Evolutionary conservation across 2,329 filamentous ascomycete genomes (phyloP).

Genomic region (Aphanocladium album): DNA sequence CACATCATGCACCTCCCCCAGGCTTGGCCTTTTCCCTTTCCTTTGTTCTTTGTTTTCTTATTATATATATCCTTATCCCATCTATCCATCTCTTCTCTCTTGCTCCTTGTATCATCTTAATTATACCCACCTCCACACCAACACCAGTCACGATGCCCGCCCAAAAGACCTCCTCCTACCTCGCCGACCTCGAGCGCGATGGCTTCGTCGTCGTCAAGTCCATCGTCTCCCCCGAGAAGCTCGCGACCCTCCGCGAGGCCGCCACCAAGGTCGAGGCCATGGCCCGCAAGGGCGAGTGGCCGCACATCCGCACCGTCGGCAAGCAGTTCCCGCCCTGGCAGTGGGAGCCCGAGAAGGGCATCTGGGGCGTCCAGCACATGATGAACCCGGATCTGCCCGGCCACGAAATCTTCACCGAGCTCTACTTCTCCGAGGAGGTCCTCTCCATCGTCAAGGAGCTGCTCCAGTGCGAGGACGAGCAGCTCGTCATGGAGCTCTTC

Average conservation of each 20-base stretch:
- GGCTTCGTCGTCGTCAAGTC: slow-evolving; percentile 72
- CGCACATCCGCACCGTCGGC: slow-evolving; percentile 74
- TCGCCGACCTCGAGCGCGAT: slow-evolving; percentile 56
- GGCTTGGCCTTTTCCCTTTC: slow-evolving; percentile 1
- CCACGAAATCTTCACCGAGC: slow-evolving; percentile 54
- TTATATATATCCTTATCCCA: too few relatives aligned
- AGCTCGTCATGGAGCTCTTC: slow-evolving; percentile 80
- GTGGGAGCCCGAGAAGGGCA: slow-evolving; percentile 55
- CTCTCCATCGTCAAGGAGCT: slow-evolving; percentile 61
- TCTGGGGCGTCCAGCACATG: slow-evolving; percentile 87
- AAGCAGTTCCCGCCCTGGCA: slow-evolving; percentile 91
- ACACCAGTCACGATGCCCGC: slow-evolving; percentile 15
- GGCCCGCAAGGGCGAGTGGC: slow-evolving; percentile 70
- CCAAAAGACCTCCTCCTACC: slow-evolving; percentile 16
- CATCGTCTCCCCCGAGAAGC: slow-evolving; percentile 51
- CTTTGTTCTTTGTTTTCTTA: not conserved
- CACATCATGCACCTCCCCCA: slow-evolving; percentile 8
- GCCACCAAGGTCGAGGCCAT: slow-evolving; percentile 52
- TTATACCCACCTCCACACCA: slow-evolving; percentile 1
- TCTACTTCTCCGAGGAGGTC: slow-evolving; percentile 68
- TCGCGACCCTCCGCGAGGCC: slow-evolving; percentile 56
- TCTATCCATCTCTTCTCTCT: not conserved
- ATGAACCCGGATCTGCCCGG: slow-evolving; percentile 67
- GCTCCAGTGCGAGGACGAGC: slow-evolving; percentile 50
- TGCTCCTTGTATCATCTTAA: not conserved